Conservation (phyloP, 2,329 filamentous ascomycete genomes). For the Apiospora marii region DNA sequence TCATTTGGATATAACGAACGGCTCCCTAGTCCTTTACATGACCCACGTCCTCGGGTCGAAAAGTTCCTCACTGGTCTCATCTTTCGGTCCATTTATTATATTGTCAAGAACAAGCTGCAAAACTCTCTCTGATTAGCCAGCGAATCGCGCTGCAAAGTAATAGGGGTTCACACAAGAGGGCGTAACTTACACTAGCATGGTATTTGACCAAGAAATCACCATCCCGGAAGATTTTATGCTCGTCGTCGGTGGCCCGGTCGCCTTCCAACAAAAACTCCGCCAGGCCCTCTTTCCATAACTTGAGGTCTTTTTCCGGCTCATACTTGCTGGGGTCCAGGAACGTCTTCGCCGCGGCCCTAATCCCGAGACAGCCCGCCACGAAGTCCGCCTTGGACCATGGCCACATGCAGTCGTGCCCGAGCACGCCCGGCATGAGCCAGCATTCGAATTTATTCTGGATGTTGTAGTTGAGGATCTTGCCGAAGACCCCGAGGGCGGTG, state of each 20-base stretch:
- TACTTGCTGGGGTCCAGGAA: slow-evolving; percentile 8
- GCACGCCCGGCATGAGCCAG: background rate
- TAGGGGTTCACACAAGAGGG: background rate
- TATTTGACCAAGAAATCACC: slow-evolving; percentile 25
- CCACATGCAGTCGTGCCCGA: background rate
- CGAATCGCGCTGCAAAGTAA: background rate
- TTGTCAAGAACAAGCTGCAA: background rate
- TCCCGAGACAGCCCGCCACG: slow-evolving; percentile 13
- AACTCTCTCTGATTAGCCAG: background rate
- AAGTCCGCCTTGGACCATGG: slow-evolving; percentile 27
- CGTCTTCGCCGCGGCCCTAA: slow-evolving; percentile 18
- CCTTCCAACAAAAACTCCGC: slow-evolving; percentile 23
- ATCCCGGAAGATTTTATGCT: slow-evolving; percentile 17
- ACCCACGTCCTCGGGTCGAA: background rate
- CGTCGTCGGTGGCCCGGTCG: slow-evolving; percentile 15
- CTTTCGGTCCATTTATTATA: background rate
- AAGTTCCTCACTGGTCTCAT: background rate
- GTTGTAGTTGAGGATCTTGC: background rate
- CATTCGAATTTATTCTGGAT: slow-evolving; percentile 7
- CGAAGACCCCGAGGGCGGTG: slow-evolving; percentile 10
- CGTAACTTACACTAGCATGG: background rate
- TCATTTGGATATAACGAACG: too few species aligned
- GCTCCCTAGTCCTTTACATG: background rate
- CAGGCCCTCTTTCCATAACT: background rate
- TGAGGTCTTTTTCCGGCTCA: background rate